Evolutionary conservation across 257 asterid genomes (phyloP), one percentile per base, ranked within the genome.

Genomic region (Cynanchum wilfordii): DNA sequence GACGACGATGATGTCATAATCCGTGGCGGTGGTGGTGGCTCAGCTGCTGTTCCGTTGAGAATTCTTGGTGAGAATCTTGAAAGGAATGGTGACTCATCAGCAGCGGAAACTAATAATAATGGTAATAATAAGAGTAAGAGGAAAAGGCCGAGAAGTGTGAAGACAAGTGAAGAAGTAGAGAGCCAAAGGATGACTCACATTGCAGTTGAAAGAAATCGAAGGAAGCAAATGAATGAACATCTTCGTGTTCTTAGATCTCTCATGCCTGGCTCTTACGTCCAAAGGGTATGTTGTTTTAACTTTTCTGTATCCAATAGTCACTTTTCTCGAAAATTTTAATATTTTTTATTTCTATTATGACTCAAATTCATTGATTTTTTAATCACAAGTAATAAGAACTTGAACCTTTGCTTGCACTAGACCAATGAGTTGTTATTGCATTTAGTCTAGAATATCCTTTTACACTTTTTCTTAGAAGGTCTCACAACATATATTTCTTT

Each of bases 181-280:
- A 94, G 96, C 81, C 98, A 94, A 50, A 79, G 99, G 84, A 91
- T 95, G 98, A 91, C 96, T 64, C 99, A 95, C 72, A 95, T 91
- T 7, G 97, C 96, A 0, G 98, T 95, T 2, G 99, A 95, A 45
- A 87, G 99, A 73, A 95, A 95, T 49, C 73, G 99, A 19, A 83
- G 99, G 84, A 95, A 91, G 81, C 99, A 95, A 78, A 95, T 95
- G 97, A 95, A 92, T 67, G 97, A 92, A 22, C 98, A 91, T 82
- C 96, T 95, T 73, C 90, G 89, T 0, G 99, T 90, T 33, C 82
- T 95, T 75, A 87, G 96, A 80, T 85, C 97, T 64, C 97, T 95
- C 85, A 95, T 95, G 99, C 99, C 99, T 22, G 86, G 86, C 75
- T 91, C 98, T n/a, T 95, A 95, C 44, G 96, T 91, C 70, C 98